Percentiles rank a stretch among this genome's conserved stretches.
Conservation (phyloP, 495 filamentous ascomycete species). For the Hypoxylon lienhwacheense region DNA sequence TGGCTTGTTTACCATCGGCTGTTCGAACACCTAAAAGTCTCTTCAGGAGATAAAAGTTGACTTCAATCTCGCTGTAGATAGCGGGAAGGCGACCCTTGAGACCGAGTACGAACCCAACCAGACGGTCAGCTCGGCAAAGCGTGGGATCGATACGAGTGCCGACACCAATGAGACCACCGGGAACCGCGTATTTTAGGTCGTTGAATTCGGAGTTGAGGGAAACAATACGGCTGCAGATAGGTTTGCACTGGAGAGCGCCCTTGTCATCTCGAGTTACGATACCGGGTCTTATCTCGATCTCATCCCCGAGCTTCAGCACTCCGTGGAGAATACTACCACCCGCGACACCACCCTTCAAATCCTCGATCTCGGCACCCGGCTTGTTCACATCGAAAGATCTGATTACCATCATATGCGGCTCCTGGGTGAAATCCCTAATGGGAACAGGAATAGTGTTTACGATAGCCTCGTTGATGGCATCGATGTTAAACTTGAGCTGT, state of each 20-base stretch:
- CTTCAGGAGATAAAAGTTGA: constrained; percentile 97
- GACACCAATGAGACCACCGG: constrained; percentile 95
- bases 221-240: constrained; percentile 93
- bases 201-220: constrained; percentile 97
- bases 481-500: constrained; percentile 99
- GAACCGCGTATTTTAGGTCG: constrained; percentile 95
- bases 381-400: constrained; percentile 99
- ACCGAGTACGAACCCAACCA: constrained; percentile 96
- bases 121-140: constrained; percentile 95
- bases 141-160: constrained; percentile 97
- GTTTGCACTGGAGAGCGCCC: constrained; percentile 91
- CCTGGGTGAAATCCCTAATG: constrained; percentile 80
- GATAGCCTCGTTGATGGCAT: constrained; percentile 93
- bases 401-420: constrained; percentile 98
- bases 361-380: constrained; percentile 98
- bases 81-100: constrained; percentile 86
- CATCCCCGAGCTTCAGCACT: constrained; percentile 92
- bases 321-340: constrained; percentile 95
- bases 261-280: constrained; percentile 92
- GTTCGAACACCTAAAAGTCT: constrained; percentile 95
- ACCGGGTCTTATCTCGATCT: constrained; percentile 97
- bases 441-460: constrained; percentile 92
- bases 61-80: constrained; percentile 96
- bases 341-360: constrained; percentile 97
- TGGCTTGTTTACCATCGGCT: constrained; percentile 97